Conservation (phyloP, 176 grass and related monocot genomes). For the Carex pumila region DNA sequence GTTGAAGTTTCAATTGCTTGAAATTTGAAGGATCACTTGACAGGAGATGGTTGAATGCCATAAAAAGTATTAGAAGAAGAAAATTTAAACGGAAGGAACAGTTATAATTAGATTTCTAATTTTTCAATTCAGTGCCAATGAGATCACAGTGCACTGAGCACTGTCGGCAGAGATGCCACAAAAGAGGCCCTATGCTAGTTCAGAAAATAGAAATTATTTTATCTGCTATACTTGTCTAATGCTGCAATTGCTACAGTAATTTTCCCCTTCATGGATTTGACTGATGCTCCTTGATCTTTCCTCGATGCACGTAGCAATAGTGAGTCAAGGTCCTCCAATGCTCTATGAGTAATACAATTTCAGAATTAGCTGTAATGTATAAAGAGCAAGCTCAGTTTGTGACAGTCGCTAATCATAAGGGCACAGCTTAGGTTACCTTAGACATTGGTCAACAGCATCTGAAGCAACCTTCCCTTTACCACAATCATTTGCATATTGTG, state of each 20-base stretch:
- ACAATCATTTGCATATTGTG: conserved; percentile 70
- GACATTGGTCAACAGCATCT: conserved; percentile 80
- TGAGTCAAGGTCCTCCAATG: conserved; percentile 82
- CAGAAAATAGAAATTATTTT: background rate
- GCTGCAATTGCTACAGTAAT: conserved; percentile 56
- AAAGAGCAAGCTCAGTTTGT: background rate
- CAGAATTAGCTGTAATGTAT: background rate
- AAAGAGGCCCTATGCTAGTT: background rate
- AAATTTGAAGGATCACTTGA: background rate
- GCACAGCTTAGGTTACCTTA: conserved; percentile 36
- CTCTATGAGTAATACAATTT: conserved; percentile 40
- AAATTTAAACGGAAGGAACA: background rate
- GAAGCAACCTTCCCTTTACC: conserved; percentile 80
- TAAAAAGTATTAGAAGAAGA: background rate
- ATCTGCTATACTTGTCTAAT: conserved; percentile 64
- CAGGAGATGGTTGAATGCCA: background rate
- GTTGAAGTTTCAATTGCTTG: background rate
- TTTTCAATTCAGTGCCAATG: background rate
- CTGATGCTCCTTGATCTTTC: conserved; percentile 59
- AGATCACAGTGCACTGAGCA: background rate
- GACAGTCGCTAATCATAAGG: background rate
- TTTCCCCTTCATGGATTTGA: conserved; percentile 79
- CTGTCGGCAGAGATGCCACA: background rate
- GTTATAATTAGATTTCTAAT: background rate
- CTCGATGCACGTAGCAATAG: conserved; percentile 59